phyloP scores from a whole-genome alignment of 2,329 filamentous ascomycete genomes.

The Epichloe scottii region DNA sequence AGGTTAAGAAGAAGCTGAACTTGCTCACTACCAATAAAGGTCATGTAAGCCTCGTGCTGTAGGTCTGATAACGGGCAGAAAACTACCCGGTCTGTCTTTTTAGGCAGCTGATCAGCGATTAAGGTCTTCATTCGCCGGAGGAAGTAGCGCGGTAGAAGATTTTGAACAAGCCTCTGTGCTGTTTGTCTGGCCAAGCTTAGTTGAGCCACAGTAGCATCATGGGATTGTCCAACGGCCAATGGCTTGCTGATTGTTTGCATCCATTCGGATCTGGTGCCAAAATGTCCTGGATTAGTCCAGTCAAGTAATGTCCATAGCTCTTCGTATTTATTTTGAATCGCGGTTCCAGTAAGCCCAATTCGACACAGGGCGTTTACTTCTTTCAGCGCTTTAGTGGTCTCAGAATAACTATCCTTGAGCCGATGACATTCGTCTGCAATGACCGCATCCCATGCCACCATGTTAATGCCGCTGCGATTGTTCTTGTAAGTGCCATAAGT shows the following conservation, averaged over 20 bases:
- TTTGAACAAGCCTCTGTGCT: slow-evolving; percentile 72
- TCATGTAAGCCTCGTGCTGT: slow-evolving; percentile 73
- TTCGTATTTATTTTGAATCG: slow-evolving; percentile 96
- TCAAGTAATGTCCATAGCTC: slow-evolving; percentile 94
- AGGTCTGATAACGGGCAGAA: slow-evolving; percentile 83
- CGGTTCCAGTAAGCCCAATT: slow-evolving; percentile 87
- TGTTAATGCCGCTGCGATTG: slow-evolving; percentile 61
- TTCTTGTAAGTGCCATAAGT: slow-evolving; percentile 88
- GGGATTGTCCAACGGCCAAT: slow-evolving; percentile 76
- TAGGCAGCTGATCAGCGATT: slow-evolving; percentile 84
- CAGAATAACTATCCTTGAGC: slow-evolving; percentile 68
- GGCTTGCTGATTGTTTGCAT: slow-evolving; percentile 64
- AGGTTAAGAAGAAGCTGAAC: slow-evolving; percentile 57
- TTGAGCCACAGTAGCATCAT: slow-evolving; percentile 76
- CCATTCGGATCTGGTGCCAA: slow-evolving; percentile 60
- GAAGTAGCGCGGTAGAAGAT: slow-evolving; percentile 82
- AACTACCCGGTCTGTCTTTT: slow-evolving; percentile 87
- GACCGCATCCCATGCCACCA: slow-evolving; percentile 83
- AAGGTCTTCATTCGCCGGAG: slow-evolving; percentile 84
- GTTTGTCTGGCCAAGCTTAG: slow-evolving; percentile 70
- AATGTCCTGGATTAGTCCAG: slow-evolving; percentile 80
- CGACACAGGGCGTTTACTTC: slow-evolving; percentile 83
- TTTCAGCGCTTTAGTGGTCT: slow-evolving; percentile 76
- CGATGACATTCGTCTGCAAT: slow-evolving; percentile 89
- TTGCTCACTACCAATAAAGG: slow-evolving; percentile 57